Base-by-base conservation (phyloP, 1,284 basidiomycete genomes). In the Inonotus obliquus region DNA sequence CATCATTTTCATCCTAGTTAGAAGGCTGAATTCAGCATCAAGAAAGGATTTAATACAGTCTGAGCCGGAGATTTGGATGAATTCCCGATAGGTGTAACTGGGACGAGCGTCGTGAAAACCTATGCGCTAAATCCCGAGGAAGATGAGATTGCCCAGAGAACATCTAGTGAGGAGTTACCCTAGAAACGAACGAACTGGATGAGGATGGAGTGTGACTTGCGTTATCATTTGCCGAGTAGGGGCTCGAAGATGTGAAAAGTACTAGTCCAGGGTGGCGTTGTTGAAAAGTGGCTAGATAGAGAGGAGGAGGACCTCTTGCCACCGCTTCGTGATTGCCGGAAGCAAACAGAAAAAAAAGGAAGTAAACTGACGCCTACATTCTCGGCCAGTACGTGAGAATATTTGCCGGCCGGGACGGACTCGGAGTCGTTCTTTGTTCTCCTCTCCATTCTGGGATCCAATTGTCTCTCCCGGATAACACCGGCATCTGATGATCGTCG, bases 261-360 rank as follows among this genome's bases (percentile, higher is more conserved):
- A 19, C 51, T 52, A 23, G 23, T 27, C 13, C 27, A 17, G 29
- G 68, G 71, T 72, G 71, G 72, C 72, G 70, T 35, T 72, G 70
- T 35, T 72, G 68, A 70, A 72, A 72, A 69, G 70, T 78, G n/a
- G n/a, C n/a, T n/a, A n/a, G n/a, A n/a, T n/a, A n/a, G n/a, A 77
- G 81, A 79, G 78, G 76, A 72, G 69, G 73, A 72, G 66, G 66
- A 73, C 72, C 77, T 79, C 76, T 77, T 73, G 69, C 38, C 53
- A 67, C 61, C 52, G 66, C 59, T 64, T 64, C 68, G 60, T 58
- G 51, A 4, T 17, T 32, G 14, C 29, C 29, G 37, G 39, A 67
- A 63, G 71, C 74, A 74, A 52, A 69, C 70, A 52, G 51, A 35
- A 27, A 52, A 69, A 69, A 52, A 27, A 35, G 14, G 47, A 1